A percentile compares a stretch with the other conserved stretches of the same genome.
phyloP scores from a whole-genome alignment of 2,329 filamentous ascomycete genomes.

The Daldinia sp. region DNA sequence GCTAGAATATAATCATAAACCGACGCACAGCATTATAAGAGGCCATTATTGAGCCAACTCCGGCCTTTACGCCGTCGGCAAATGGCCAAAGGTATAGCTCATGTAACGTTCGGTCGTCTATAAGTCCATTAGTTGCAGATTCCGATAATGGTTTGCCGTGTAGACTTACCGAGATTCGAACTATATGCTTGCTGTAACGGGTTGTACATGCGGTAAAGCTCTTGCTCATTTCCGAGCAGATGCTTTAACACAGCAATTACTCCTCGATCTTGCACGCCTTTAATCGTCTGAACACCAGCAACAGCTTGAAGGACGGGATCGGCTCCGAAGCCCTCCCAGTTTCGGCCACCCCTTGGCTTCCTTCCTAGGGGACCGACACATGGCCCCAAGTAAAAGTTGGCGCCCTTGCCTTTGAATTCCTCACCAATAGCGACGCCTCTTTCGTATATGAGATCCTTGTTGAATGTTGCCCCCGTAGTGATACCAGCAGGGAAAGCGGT shows the following conservation, averaged over 20 bases:
- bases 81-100: conserved; percentile 87
- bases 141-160: not conserved
- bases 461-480: conserved; percentile 79
- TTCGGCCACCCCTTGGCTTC: conserved; percentile 78
- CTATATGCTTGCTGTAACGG: conserved; percentile 67
- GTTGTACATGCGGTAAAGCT: conserved; percentile 67
- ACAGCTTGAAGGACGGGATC: conserved; percentile 74
- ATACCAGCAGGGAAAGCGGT: conserved; percentile 86
- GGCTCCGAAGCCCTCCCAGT: conserved; percentile 80
- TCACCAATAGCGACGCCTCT: conserved; percentile 76
- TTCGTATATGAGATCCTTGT: conserved; percentile 77
- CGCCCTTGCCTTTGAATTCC: conserved; percentile 79
- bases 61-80: conserved; percentile 79
- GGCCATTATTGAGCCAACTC: conserved; percentile 86
- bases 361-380: conserved; percentile 77
- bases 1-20: not conserved
- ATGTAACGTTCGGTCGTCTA: conserved; percentile 62
- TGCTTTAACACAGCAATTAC: conserved; percentile 71
- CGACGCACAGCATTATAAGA: conserved; percentile 73
- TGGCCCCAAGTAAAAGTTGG: conserved; percentile 78
- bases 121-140: conserved; percentile 2
- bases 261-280: conserved; percentile 67
- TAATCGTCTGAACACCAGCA: conserved; percentile 63
- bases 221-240: conserved; percentile 66
- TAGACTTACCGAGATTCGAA: conserved; percentile 70